Evolutionary conservation across 148 eudicot genomes (phyloP).

Genomic region (Bassia scoparia): DNA sequence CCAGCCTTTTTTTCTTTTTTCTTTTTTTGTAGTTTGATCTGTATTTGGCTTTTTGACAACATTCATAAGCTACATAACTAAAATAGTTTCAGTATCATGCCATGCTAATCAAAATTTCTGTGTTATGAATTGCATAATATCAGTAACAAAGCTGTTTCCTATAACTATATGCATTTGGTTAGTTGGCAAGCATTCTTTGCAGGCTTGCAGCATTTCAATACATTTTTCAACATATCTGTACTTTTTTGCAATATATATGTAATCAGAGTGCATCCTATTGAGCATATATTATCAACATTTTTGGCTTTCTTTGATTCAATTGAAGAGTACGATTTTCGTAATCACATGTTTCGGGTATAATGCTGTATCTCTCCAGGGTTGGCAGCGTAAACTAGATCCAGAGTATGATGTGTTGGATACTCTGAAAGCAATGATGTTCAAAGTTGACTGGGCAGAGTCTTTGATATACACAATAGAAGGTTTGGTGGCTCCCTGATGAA

Average conservation of each 20-base stretch:
- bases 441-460: slow-evolving; percentile 70
- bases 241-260: too few species aligned
- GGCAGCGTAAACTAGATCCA: slow-evolving; percentile 85
- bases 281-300: not conserved
- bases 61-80: too few species aligned
- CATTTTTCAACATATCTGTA: too few species aligned
- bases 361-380: slow-evolving; percentile 40
- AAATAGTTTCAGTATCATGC: too few species aligned
- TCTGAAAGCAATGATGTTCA: slow-evolving; percentile 57
- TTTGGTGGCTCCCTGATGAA: slow-evolving; percentile 52
- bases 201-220: too few species aligned
- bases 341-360: not conserved
- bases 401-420: slow-evolving; percentile 62
- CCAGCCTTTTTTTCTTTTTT: too few species aligned
- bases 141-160: too few species aligned
- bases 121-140: not conserved
- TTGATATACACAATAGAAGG: slow-evolving; percentile 64
- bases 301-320: not conserved
- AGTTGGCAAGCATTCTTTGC: too few species aligned
- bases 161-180: too few species aligned
- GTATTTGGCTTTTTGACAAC: too few species aligned
- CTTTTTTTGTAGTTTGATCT: too few species aligned
- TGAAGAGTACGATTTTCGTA: not conserved
- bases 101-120: too few species aligned
- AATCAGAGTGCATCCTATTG: not conserved